Evolutionary conservation across 345 rosid species (phyloP), one percentile per base, ranked within the genome.

Genomic region (Sapria himalayana): DNA sequence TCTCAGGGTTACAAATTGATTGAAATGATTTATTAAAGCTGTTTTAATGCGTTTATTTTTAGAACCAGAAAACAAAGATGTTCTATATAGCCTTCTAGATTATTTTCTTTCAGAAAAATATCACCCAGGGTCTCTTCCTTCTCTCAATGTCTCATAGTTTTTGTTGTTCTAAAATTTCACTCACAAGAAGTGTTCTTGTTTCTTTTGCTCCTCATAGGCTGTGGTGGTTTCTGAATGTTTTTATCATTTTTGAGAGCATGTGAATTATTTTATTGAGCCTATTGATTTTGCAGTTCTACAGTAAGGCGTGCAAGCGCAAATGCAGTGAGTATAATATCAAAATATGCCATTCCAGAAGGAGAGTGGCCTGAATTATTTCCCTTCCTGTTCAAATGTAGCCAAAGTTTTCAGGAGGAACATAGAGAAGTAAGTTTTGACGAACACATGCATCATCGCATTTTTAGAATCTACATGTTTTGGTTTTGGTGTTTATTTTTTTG

Each of bases 251-350:
- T 7, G 3, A 3, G 15, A 18, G 16, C 9, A 24, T 21, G 4
- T 33, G 39, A 15, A 3, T 47, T 7, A 15, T 29, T 20, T 29
- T 17, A n/a, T n/a, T 37, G 22, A 9, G 18, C 34, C 7, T 46
- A 35, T 19, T 39, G 34, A 43, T 36, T 25, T 39, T 50, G 44
- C 56, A 91, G 99, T 54, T 66, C 86, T 2, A 93, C 84, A 0
- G 99, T 91, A 54, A 65, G 99, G 52, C 76, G 86, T 55, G 99
- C 99, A 14, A 91, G 99, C 53, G 99, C 99, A 9, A 84, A 89
- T 59, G 99, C 84, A 36, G 99, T 89, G 48, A 84, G 95, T 48
- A 73, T 89, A 1, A 58, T 84, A 8, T 94, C 99, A 0, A 89
- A 89, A 64, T 84, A 89, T 24, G 92, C 92, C 4, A 86, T 89